Conservation (phyloP, 148 eudicot species). For the Cornus controversa region DNA sequence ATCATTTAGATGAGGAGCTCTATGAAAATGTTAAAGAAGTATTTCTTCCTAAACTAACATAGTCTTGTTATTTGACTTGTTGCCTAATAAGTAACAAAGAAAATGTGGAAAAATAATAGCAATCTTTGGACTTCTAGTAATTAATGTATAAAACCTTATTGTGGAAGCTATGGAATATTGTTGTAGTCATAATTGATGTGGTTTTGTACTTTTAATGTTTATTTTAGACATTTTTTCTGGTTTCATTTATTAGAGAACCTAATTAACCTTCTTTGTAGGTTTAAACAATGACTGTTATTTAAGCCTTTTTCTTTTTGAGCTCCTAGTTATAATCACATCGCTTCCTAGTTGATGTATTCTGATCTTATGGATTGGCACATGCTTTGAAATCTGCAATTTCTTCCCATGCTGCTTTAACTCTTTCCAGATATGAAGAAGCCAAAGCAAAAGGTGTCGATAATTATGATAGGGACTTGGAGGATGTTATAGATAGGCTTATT, state of each 20-base stretch:
- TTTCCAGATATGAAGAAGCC: constrained; percentile 77
- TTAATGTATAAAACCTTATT: not conserved
- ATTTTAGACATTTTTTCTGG: too few species aligned
- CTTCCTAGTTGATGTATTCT: not conserved
- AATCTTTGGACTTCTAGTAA: not conserved
- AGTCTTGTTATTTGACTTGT: not conserved
- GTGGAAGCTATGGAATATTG: not conserved
- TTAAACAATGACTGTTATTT: not conserved
- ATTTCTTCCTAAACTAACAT: not conserved
- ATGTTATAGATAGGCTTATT: constrained; percentile 88
- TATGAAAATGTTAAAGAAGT: not conserved
- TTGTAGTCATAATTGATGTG: not conserved
- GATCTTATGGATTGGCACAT: not conserved
- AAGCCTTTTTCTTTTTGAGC: not conserved
- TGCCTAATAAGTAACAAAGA: too few species aligned
- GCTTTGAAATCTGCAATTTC: not conserved
- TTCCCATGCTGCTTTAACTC: constrained; percentile 35
- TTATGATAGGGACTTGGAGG: constrained; percentile 91
- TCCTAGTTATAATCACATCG: not conserved
- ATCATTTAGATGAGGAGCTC: not conserved
- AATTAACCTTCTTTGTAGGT: too few species aligned
- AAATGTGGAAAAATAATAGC: too few species aligned
- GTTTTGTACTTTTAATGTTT: not conserved
- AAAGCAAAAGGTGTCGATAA: constrained; percentile 72
- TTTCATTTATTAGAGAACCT: too few species aligned